These are phyloP conservation scores for Alternaria brassicae DNA, from an alignment of 2,329 filamentous ascomycete species.

Conservation along the genomic window DNA sequence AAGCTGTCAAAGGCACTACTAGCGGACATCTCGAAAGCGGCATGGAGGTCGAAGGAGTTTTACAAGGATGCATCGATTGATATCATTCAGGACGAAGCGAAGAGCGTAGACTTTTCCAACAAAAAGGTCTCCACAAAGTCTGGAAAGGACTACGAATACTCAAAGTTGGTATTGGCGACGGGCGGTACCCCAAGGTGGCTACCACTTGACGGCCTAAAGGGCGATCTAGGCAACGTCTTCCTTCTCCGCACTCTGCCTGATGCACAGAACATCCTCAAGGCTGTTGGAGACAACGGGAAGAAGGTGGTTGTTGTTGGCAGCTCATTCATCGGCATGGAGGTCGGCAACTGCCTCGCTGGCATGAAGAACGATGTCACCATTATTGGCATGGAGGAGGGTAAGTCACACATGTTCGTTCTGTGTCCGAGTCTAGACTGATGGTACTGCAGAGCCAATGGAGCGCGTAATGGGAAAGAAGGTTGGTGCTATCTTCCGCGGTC, in stretches of 20 bases:
- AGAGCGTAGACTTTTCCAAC: constrained; percentile 74
- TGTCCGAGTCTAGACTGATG: constrained; percentile 16
- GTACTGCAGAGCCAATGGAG: constrained; percentile 71
- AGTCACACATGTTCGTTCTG: not conserved
- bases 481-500: constrained; percentile 78
- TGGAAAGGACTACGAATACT: constrained; percentile 76
- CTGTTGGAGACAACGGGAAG: constrained; percentile 82
- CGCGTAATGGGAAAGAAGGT: constrained; percentile 83
- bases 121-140: constrained; percentile 78
- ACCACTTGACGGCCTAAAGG: constrained; percentile 83
- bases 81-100: constrained; percentile 67
- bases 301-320: constrained; percentile 92
- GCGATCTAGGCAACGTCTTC: constrained; percentile 84
- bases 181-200: constrained; percentile 79
- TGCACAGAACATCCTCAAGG: constrained; percentile 76
- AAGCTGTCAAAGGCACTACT: constrained; percentile 95
- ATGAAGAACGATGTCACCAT: constrained; percentile 85
- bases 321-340: constrained; percentile 97
- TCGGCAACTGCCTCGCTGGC: constrained; percentile 78
- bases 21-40: constrained; percentile 78
- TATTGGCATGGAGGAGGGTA: constrained; percentile 79
- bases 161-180: constrained; percentile 88
- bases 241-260: constrained; percentile 79
- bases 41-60: constrained; percentile 78
- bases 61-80: constrained; percentile 70